These are phyloP conservation scores for Phtheirospermum japonicum DNA, from an alignment of 257 asterid species.

Conservation along the genomic window DNA sequence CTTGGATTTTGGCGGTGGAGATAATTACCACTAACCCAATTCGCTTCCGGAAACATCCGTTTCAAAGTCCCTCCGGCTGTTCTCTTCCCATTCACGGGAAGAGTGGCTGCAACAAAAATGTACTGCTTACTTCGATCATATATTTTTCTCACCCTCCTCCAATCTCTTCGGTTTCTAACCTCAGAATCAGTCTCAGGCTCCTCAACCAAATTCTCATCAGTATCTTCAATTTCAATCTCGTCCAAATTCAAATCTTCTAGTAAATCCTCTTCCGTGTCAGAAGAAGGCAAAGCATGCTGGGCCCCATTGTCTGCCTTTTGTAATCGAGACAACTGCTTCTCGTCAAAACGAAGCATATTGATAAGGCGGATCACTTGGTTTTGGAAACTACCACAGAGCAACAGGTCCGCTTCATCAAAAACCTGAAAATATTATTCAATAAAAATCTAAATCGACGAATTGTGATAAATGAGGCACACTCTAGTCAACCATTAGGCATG, in stretches of 20 bases:
- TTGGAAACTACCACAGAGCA: conserved; percentile 93
- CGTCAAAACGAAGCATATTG: conserved; percentile 88
- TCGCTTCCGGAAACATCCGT: conserved; percentile 84
- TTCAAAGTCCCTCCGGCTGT: conserved; percentile 89
- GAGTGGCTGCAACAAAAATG: conserved; percentile 96
- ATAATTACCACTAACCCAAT: conserved; percentile 86
- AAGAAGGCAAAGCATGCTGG: conserved; percentile 27
- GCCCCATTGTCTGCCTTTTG: conserved; percentile 34
- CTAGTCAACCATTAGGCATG: no score
- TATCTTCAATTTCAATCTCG: neutral
- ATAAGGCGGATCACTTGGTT: conserved; percentile 89
- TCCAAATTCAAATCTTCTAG: neutral
- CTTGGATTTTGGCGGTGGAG: conserved; percentile 93
- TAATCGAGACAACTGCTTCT: conserved; percentile 69
- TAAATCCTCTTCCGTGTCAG: conserved; percentile 25
- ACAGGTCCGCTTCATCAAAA: conserved; percentile 96
- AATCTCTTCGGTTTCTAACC: conserved; percentile 50
- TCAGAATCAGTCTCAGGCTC: conserved; percentile 36
- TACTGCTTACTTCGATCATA: conserved; percentile 90
- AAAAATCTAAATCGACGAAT: neutral
- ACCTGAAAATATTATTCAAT: conserved; percentile 43
- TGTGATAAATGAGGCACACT: neutral
- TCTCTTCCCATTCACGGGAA: conserved; percentile 87
- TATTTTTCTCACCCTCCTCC: conserved; percentile 83
- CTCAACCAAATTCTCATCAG: conserved; percentile 38